phyloP scores from a whole-genome alignment of 345 rosid species.

The Raphanus sativus region DNA sequence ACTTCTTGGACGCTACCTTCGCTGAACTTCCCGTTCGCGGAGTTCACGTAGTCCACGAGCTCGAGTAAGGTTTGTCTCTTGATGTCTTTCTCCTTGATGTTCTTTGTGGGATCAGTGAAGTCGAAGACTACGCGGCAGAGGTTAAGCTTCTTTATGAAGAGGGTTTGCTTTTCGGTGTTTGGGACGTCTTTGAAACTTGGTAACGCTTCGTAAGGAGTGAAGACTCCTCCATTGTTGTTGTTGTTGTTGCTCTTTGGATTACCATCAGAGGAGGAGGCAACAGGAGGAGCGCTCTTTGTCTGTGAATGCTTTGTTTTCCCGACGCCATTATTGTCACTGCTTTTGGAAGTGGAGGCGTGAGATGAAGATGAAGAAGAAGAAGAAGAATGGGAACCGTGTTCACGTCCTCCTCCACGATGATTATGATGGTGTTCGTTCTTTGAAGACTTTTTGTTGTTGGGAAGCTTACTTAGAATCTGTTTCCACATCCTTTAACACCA shows the following conservation, averaged over 20 bases:
- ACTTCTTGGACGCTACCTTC: conserved; percentile 61
- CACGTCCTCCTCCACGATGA: conserved; percentile 42
- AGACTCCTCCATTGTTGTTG: conserved; percentile 25
- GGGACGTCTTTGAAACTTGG: conserved; percentile 66
- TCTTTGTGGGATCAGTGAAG: conserved; percentile 58
- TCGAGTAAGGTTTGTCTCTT: conserved; percentile 72
- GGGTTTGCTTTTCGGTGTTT: conserved; percentile 55
- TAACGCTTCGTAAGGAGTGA: conserved; percentile 55
- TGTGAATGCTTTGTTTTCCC: conserved; percentile 22
- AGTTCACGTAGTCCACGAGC: conserved; percentile 64
- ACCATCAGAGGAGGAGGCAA: conserved; percentile 38
- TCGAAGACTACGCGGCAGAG: conserved; percentile 63
- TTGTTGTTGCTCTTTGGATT: conserved; percentile 39
- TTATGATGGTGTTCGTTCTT: conserved; percentile 57
- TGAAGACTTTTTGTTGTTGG: conserved; percentile 71
- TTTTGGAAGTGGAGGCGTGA: conserved; percentile 46
- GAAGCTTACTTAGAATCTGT: conserved; percentile 82
- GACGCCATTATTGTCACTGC: conserved; percentile 38
- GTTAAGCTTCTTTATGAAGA: conserved; percentile 54
- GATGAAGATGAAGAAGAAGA: conserved; percentile 38
- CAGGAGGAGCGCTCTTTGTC: conserved; percentile 23
- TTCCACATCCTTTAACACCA: conserved; percentile 52
- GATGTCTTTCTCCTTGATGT: conserved; percentile 67
- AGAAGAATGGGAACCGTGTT: conserved; percentile 48
- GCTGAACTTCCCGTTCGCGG: conserved; percentile 56